A percentile compares a stretch with the other conserved stretches of the same genome.
Evolutionary conservation across 148 eudicot genomes (phyloP).

Genomic region (Talinum fruticosum): DNA sequence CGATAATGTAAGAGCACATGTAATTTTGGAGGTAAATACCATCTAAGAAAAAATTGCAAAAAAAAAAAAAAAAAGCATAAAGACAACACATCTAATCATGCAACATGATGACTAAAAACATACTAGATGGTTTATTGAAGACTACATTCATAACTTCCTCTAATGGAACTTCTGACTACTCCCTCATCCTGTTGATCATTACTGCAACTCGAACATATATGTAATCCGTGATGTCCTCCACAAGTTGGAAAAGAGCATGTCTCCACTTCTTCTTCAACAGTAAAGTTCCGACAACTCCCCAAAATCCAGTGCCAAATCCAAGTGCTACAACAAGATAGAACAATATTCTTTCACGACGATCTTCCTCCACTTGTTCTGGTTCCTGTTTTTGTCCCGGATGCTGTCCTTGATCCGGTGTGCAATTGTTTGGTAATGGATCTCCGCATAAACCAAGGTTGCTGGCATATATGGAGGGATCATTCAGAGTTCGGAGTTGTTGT

Average conservation of each 20-base stretch:
- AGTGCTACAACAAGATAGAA: constrained; percentile 14
- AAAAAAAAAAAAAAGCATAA: neutral
- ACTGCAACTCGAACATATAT: constrained; percentile 12
- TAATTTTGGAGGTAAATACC: too few relatives aligned
- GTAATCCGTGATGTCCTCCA: constrained; percentile 10
- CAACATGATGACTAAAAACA: neutral
- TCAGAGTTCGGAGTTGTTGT: constrained; percentile 25
- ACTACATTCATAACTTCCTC: neutral
- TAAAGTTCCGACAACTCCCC: constrained; percentile 31
- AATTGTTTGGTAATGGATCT: constrained; percentile 26
- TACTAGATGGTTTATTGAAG: neutral
- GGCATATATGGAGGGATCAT: constrained; percentile 28
- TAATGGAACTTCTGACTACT: neutral
- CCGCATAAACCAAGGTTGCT: constrained; percentile 45
- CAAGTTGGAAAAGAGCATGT: constrained; percentile 13
- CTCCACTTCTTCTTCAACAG: constrained; percentile 24
- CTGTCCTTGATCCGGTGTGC: constrained; percentile 4
- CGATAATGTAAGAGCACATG: too few relatives aligned
- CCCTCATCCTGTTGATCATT: neutral
- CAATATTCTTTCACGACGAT: constrained; percentile 15
- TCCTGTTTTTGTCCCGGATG: neutral
- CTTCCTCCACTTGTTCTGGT: neutral
- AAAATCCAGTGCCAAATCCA: constrained; percentile 34
- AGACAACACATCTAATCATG: neutral
- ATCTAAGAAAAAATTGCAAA: too few relatives aligned